Conservation (phyloP, 257 asterid species). For the Handroanthus guayacan region DNA sequence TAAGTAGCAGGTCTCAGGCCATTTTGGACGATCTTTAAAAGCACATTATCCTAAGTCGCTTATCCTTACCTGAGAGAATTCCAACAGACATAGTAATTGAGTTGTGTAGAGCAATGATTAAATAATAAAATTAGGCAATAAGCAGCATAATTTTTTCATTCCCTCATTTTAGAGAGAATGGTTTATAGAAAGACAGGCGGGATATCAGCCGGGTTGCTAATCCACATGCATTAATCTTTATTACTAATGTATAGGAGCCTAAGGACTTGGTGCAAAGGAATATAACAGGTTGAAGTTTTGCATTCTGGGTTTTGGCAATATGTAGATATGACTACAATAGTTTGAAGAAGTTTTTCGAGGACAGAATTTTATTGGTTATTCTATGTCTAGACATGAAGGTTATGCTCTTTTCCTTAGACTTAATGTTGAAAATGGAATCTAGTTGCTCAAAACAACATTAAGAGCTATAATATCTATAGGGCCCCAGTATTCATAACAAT, state of each 20-base stretch:
- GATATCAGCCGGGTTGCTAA: not conserved
- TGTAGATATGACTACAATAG: not conserved
- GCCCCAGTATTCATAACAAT: not conserved
- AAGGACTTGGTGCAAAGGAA: constrained; percentile 20
- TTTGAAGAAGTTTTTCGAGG: not conserved
- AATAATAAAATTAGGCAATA: not conserved
- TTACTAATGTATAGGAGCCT: not conserved
- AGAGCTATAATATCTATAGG: not conserved
- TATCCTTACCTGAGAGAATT: constrained; percentile 26
- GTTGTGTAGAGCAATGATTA: not conserved
- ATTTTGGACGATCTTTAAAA: not conserved
- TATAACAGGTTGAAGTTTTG: constrained; percentile 15
- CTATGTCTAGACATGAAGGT: constrained; percentile 1
- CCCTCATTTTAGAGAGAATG: not conserved
- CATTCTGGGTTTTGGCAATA: constrained; percentile 2
- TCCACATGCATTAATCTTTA: not conserved
- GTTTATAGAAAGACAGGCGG: not conserved
- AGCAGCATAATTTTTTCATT: not conserved
- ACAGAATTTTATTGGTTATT: not conserved
- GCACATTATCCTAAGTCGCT: not conserved
- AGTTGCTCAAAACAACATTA: not conserved
- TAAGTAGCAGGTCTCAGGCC: constrained; percentile 18
- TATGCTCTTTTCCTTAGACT: not conserved
- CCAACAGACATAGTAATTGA: not conserved
- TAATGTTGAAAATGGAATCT: not conserved